Evolutionary conservation across 2,329 filamentous ascomycete genomes (phyloP), one percentile per base, ranked within the genome.

Genomic region (Chrysosporium keratinophilum): DNA sequence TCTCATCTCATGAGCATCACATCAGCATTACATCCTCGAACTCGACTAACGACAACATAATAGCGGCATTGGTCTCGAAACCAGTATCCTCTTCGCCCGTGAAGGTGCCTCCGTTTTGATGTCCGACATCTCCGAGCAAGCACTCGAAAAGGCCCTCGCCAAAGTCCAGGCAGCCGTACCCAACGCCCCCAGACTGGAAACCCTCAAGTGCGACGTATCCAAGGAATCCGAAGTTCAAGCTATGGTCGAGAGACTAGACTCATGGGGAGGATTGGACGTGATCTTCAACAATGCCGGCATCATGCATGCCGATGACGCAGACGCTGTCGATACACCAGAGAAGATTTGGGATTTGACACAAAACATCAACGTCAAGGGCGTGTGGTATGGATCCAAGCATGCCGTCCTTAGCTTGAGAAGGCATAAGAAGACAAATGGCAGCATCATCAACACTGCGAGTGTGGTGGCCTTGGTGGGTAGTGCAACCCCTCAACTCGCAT

Each of bases 211-310:
- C 71, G 89, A 96, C 66, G 90, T 96, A 52, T 89, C 87, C 68
- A 90, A 89, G 65, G 90, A 96, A 69, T 71, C 78, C 57, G 80
- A 93, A 54, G 82, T 96, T 33, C 74, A 88, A 64, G 81, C 82
- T 54, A 81, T 86, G 67, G 77, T 95, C 50, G 84, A 87, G 61
- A 73, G 79, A 9, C 74, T 91, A 55, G 90, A 96, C 70, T 67
- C 80, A 54, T 94, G 87, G 86, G 90, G 90, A 65, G 90, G 90
- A 43, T 72, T 93, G 2, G 90, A 96, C 68, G 77, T 95, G 66
- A 87, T 95, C 64, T 96, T 95, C 82, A 96, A 96, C 81, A 96
- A 96, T 69, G 90, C 90, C 20, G 90, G 90, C 53, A 96, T 96
- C 71, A 96, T 96, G 90, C 90, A 95, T 74, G 83, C 82, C 46